Conservation (phyloP, 1,139 yeast genomes). For the Zygosaccharomyces sapae region DNA sequence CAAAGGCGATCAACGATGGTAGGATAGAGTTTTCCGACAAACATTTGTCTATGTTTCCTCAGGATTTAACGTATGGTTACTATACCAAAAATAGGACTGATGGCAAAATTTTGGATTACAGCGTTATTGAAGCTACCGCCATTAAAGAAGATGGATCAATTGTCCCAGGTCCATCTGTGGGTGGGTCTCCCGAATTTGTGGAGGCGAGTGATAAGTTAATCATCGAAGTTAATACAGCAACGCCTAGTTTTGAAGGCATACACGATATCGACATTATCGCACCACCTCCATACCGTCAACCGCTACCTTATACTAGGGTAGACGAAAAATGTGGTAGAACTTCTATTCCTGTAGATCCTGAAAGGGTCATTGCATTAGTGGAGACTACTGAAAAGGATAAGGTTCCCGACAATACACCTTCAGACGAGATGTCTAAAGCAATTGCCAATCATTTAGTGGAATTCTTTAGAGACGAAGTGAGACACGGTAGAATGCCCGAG, state of each 20-base stretch:
- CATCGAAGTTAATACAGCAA: conserved; percentile 85
- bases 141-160: conserved; percentile 91
- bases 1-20: conserved; percentile 83
- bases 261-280: conserved; percentile 95
- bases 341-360: conserved; percentile 82
- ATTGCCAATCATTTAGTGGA: conserved; percentile 85
- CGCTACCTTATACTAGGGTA: conserved; percentile 78
- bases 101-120: conserved; percentile 66
- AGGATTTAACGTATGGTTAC: conserved; percentile 90
- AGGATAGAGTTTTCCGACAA: conserved; percentile 87
- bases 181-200: conserved; percentile 91
- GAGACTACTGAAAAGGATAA: conserved; percentile 71
- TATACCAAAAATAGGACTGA: conserved; percentile 68
- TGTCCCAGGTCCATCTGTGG: conserved; percentile 97
- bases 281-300: conserved; percentile 81
- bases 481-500: conserved; percentile 82
- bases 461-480: conserved; percentile 88
- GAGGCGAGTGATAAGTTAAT: conserved; percentile 81
- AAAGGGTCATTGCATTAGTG: conserved; percentile 83
- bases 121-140: conserved; percentile 95
- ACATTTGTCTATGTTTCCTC: conserved; percentile 96
- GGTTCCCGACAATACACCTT: conserved; percentile 86
- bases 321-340: conserved; percentile 67
- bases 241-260: conserved; percentile 92
- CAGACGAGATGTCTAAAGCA: conserved; percentile 71